Base-by-base conservation (phyloP, 2,329 filamentous ascomycete genomes). In the Pseudogymnoascus sp. region DNA sequence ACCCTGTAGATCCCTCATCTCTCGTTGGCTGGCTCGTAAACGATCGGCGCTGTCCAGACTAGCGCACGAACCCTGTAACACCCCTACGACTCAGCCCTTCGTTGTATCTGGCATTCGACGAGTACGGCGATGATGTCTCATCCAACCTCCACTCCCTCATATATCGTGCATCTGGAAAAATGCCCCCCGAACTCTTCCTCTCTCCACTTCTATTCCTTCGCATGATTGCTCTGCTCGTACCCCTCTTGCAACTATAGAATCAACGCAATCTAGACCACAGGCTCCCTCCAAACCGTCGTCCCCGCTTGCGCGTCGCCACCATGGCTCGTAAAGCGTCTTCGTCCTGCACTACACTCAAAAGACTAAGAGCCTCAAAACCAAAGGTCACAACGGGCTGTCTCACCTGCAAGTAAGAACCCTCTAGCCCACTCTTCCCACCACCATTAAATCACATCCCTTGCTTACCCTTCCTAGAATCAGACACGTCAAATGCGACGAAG, bases 301-400 rank as follows among this genome's bases (percentile, higher is more conserved):
- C 43, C 14, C 39, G 11, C 23, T 52, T 52, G 11, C 43, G 43
- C 23, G 19, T 7, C 14, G n/a, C 6, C 26, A 31, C 8, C 7
- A 52, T 52, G 45, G 23, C 45, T 52, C 45, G 14, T 29, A 52
- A 52, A 52, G 0, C 14, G 2, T n/a, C 14, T 5, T 7, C 39
- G 4, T n/a, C 14, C 19, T 7, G 10, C 26, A 31, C 11, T n/a
- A 39, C 63, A 7, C 41, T 43, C 6, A 72, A 72, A 61, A 68
- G 66, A 52, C 64, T 65, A 19, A 61, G 71, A 55, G 69, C 69
- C 21, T 69, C 69, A 58, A 68, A 63, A 35, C 69, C 70, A n/a
- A 87, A 87, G 70, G 84, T 87, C 63, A 87, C 85, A 74, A 86
- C 83, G 1, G 85, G 85, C 21, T 88, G 85, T 71, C 78, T 78